phyloP scores from a whole-genome alignment of 441 rosid species.

The Metrosideros polymorpha region DNA sequence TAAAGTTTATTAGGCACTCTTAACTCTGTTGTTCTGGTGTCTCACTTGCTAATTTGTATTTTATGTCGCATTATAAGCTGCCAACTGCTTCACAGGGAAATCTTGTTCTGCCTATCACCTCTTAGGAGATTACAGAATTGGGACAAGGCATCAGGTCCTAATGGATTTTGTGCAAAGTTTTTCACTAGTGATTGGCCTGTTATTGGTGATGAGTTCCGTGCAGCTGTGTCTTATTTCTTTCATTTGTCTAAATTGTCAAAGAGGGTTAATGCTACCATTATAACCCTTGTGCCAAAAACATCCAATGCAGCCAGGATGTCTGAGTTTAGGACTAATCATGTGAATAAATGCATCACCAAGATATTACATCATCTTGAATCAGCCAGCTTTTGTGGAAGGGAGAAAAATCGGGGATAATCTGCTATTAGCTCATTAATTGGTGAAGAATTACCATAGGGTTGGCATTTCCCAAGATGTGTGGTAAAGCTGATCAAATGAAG shows the following conservation, averaged over 20 bases:
- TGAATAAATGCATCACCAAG: neutral
- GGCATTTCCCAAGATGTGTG: neutral
- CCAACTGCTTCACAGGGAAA: neutral
- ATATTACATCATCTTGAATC: neutral
- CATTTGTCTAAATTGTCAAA: neutral
- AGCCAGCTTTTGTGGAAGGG: neutral
- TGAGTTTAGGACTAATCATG: neutral
- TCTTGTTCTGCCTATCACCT: neutral
- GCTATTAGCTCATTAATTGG: neutral
- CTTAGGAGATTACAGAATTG: neutral
- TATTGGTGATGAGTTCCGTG: neutral
- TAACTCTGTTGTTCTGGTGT: neutral
- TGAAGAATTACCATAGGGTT: neutral
- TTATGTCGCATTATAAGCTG: neutral
- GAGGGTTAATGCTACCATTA: neutral
- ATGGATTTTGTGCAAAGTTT: neutral
- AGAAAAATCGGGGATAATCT: neutral
- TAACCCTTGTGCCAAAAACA: neutral
- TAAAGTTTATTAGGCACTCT: neutral
- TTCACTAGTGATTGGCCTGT: neutral
- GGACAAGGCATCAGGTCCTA: neutral
- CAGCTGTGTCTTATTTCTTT: neutral
- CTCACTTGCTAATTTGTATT: neutral
- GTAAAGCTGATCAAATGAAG: neutral
- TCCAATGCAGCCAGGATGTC: neutral